These are phyloP conservation scores for Amniculicola lignicola DNA, from an alignment of 495 filamentous ascomycete species.

Conservation along the genomic window DNA sequence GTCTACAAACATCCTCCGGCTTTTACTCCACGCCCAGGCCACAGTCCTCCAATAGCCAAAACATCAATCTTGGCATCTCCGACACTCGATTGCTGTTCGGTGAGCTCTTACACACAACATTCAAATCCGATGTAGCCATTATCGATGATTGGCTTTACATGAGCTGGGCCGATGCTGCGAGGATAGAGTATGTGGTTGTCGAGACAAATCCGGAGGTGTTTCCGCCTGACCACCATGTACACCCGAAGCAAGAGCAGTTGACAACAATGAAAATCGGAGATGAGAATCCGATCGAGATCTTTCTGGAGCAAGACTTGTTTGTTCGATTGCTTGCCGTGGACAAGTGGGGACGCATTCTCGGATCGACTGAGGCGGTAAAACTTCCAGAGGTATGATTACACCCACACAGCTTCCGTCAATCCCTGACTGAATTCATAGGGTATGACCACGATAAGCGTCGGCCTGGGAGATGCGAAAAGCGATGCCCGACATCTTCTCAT, in stretches of 20 bases:
- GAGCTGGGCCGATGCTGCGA: slow-evolving; percentile 19
- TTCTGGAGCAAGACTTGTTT: not conserved
- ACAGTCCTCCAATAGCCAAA: too few species aligned
- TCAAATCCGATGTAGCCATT: slow-evolving; percentile 9
- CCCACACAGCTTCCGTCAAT: too few species aligned
- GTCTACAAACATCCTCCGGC: too few species aligned
- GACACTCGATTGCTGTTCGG: too few species aligned
- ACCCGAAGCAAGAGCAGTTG: not conserved
- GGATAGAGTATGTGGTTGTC: slow-evolving; percentile 13
- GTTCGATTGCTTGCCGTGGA: slow-evolving; percentile 2
- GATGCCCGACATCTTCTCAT: not conserved
- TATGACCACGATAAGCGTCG: not conserved
- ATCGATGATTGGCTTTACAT: not conserved
- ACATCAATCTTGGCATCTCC: too few species aligned
- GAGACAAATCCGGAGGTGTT: not conserved
- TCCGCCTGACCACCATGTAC: not conserved
- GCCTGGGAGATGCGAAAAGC: not conserved
- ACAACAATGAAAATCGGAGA: slow-evolving; percentile 5
- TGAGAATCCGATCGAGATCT: slow-evolving; percentile 4
- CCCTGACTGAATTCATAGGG: not conserved
- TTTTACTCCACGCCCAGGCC: too few species aligned
- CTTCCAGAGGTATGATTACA: slow-evolving; percentile 7
- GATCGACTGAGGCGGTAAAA: not conserved
- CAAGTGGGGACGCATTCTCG: not conserved
- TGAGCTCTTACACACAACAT: too few species aligned